A percentile compares a stretch with the other conserved stretches of the same genome.
phyloP scores from a whole-genome alignment of 139 green algal genomes.

The Haematococcus sp. region DNA sequence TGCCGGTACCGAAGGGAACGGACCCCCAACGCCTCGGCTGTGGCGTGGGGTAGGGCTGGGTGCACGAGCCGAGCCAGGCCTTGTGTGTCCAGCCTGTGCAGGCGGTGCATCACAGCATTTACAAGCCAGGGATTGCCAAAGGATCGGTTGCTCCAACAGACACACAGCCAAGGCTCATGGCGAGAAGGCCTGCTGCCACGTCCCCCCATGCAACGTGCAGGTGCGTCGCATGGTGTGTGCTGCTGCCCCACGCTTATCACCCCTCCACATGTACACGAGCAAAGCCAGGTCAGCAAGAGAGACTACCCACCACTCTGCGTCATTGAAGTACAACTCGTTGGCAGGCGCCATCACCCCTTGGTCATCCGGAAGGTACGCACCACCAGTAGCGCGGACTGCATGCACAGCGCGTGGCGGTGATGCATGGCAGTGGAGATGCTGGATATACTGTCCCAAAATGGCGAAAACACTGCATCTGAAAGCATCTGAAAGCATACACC shows the following conservation, averaged over 20 bases:
- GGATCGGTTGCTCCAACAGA: no score
- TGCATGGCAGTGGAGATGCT: no score
- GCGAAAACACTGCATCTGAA: no score
- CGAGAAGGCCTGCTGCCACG: no score
- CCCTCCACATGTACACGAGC: not conserved
- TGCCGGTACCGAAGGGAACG: slow-evolving; percentile 37
- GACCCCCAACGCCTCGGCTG: slow-evolving; percentile 60
- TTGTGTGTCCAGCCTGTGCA: slow-evolving; percentile 39
- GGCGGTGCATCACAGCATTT: not conserved
- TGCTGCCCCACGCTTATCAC: no score
- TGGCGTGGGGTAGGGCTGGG: slow-evolving; percentile 31
- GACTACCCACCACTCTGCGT: slow-evolving; percentile 42
- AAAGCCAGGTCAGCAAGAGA: not conserved
- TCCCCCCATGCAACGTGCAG: no score
- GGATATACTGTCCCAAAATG: no score
- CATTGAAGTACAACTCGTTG: slow-evolving; percentile 57
- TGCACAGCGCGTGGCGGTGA: no score
- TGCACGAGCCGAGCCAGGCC: slow-evolving; percentile 47
- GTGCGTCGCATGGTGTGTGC: no score
- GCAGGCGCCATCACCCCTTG: slow-evolving; percentile 39
- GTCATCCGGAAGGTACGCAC: slow-evolving; percentile 39
- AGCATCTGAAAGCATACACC: no score
- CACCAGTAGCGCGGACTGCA: not conserved
- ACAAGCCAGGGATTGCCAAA: no score
- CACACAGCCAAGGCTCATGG: no score